Percentiles rank a stretch among this genome's conserved stretches.
phyloP scores from a whole-genome alignment of 2,329 filamentous ascomycete species.

The Colletotrichum endophyticum region DNA sequence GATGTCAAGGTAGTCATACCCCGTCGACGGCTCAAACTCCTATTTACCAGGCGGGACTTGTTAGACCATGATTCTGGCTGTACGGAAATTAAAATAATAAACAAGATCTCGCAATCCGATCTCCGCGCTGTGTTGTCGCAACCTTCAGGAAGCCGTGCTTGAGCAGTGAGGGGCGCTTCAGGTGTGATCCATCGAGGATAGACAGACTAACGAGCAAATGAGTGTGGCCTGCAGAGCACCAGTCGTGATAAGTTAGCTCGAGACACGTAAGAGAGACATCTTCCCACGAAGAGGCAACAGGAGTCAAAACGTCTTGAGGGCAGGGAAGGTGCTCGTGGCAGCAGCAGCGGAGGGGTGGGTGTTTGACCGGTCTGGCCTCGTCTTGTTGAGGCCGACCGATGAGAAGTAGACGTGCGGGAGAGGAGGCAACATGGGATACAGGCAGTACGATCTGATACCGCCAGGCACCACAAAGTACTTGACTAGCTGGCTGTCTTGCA shows the following conservation, averaged over 20 bases:
- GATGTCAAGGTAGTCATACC: constrained; percentile 60
- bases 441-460: constrained; percentile 1
- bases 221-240: not conserved
- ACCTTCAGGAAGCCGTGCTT: not conserved
- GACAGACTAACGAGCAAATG: not conserved
- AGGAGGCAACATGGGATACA: constrained; percentile 15
- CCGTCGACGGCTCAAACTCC: constrained; percentile 62
- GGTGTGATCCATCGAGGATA: constrained; percentile 4
- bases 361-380: constrained; percentile 12
- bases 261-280: not conserved
- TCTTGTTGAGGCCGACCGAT: constrained; percentile 17
- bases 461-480: constrained; percentile 15
- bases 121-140: constrained; percentile 13
- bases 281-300: constrained; percentile 4
- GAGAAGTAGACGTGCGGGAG: not conserved
- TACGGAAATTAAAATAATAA: not conserved
- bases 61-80: constrained; percentile 25
- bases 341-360: not conserved
- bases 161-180: not conserved
- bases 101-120: constrained; percentile 4
- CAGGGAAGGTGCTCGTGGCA: not conserved
- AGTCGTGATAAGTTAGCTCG: not conserved
- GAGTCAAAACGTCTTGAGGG: not conserved
- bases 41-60: constrained; percentile 38
- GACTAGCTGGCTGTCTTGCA: not conserved